These are phyloP conservation scores for Pythium guiyangense DNA, from an alignment of 352 stramenopile species.

Conservation along the genomic window DNA sequence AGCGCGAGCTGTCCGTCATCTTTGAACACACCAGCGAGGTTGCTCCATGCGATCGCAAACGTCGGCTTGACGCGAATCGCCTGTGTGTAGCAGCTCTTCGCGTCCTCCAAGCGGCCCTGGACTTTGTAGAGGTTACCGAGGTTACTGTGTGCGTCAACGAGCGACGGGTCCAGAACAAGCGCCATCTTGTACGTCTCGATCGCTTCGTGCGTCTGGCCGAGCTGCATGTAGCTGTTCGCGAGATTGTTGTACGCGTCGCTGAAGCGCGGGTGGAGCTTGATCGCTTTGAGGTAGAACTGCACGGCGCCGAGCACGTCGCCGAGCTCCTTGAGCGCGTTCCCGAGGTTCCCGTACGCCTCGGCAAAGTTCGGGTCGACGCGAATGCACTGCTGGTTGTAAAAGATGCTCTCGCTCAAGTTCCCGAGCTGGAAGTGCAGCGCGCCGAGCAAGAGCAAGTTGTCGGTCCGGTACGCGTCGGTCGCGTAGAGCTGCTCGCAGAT, in stretches of 20 bases:
- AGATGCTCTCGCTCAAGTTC: conserved; percentile 91
- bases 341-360: conserved; percentile 92
- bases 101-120: conserved; percentile 78
- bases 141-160: conserved; percentile 93
- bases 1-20: conserved; percentile 80
- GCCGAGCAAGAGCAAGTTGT: conserved; percentile 92
- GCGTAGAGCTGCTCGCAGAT: conserved; percentile 90
- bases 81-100: conserved; percentile 88
- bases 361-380: conserved; percentile 89
- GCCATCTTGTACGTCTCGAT: conserved; percentile 95
- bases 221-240: conserved; percentile 89
- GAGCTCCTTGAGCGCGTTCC: conserved; percentile 94
- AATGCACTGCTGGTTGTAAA: conserved; percentile 95
- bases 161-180: conserved; percentile 78
- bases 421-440: conserved; percentile 93
- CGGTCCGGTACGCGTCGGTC: conserved; percentile 77
- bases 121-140: conserved; percentile 93
- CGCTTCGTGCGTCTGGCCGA: conserved; percentile 85
- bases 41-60: conserved; percentile 92
- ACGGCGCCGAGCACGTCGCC: conserved; percentile 87
- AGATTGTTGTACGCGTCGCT: conserved; percentile 92
- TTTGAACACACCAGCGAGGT: conserved; percentile 89
- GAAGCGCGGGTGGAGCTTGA: conserved; percentile 91
- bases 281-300: conserved; percentile 92
- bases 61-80: conserved; percentile 86